Conservation (phyloP, 2,329 filamentous ascomycete species). For the Penicillium rolfsii region DNA sequence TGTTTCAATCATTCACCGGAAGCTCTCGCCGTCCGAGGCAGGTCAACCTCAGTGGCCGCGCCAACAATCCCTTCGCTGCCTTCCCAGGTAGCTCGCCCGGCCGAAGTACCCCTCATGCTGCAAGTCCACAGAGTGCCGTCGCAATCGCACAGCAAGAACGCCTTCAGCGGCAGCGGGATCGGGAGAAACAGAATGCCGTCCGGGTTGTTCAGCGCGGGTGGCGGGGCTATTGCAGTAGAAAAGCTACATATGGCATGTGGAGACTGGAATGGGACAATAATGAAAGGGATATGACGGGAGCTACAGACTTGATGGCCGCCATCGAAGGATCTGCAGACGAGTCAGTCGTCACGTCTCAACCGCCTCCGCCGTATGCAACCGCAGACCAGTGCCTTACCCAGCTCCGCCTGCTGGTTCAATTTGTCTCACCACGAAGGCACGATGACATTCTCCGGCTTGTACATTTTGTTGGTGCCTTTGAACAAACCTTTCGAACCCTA, state of each 20-base stretch:
- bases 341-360: constrained; percentile 31
- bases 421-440: constrained; percentile 55
- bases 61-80: constrained; percentile 73
- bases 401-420: constrained; percentile 69
- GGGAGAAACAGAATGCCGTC: constrained; percentile 73
- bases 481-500: constrained; percentile 42
- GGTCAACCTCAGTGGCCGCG: constrained; percentile 89
- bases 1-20: constrained; percentile 94
- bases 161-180: constrained; percentile 75
- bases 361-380: constrained; percentile 38
- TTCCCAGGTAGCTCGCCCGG: constrained; percentile 53
- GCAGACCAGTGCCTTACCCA: constrained; percentile 51
- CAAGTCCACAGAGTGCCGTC: constrained; percentile 74
- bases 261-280: constrained; percentile 66
- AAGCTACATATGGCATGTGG: constrained; percentile 59
- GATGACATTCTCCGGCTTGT: constrained; percentile 46
- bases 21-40: constrained; percentile 82
- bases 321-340: constrained; percentile 6
- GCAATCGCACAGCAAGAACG: constrained; percentile 87
- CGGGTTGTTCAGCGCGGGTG: constrained; percentile 77
- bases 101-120: constrained; percentile 59
- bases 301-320: constrained; percentile 21
- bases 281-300: constrained; percentile 49
- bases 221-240: constrained; percentile 73
- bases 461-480: constrained; percentile 50